These are phyloP conservation scores for Blakeslea trispora DNA, from an alignment of 371 early-diverging fungal genomes.

Conservation along the genomic window DNA sequence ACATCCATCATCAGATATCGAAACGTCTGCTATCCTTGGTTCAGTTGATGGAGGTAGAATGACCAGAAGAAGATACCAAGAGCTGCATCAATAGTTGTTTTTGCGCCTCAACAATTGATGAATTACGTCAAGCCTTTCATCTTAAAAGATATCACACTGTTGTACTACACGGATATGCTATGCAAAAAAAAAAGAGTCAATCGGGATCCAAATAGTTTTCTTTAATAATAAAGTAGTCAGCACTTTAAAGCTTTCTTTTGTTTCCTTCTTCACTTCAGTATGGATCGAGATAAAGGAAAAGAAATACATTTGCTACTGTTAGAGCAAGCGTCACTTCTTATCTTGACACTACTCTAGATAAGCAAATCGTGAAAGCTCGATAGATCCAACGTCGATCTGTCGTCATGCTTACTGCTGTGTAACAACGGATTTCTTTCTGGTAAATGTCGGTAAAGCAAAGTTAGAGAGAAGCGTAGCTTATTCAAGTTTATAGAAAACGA, in stretches of 20 bases:
- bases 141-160: neutral
- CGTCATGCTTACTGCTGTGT: conserved; percentile 11
- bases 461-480: neutral
- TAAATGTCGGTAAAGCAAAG: neutral
- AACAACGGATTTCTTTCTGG: neutral
- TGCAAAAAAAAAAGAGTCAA: too few relatives aligned
- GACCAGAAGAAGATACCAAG: neutral
- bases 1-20: neutral
- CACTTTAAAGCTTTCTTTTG: neutral
- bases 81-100: neutral
- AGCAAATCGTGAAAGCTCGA: neutral
- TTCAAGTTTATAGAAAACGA: too few relatives aligned
- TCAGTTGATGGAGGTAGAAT: neutral
- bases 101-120: neutral
- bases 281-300: neutral
- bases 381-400: conserved; percentile 15
- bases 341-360: neutral
- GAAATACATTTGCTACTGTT: too few relatives aligned
- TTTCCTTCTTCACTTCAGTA: too few relatives aligned
- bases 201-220: too few relatives aligned
- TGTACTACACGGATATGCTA: neutral
- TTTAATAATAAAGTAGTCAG: neutral
- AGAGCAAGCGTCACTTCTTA: too few relatives aligned
- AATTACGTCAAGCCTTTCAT: neutral
- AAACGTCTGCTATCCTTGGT: neutral